These are phyloP conservation scores for Agaricus sinodeliciosus DNA, from an alignment of 768 basidiomycete genomes.

Conservation along the genomic window DNA sequence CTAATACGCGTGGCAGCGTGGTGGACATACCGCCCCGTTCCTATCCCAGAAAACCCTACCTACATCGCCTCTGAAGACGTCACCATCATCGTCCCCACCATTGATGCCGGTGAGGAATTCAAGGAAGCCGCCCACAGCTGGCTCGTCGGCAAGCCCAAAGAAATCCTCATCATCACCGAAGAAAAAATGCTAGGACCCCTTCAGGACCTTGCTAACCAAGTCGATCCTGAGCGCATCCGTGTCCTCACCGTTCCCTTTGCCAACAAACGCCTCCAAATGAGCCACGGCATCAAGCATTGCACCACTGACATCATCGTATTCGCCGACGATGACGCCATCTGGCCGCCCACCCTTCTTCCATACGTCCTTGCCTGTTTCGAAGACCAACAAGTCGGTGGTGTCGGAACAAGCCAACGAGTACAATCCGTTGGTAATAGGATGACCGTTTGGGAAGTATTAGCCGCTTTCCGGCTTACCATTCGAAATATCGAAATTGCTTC, in stretches of 20 bases:
- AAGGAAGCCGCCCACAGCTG: conserved; percentile 89
- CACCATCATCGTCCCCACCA: conserved; percentile 93
- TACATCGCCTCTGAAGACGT: conserved; percentile 90
- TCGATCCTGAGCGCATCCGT: conserved; percentile 78
- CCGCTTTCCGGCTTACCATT: conserved; percentile 87
- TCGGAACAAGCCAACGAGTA: conserved; percentile 87
- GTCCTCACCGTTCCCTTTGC: conserved; percentile 90
- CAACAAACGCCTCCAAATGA: conserved; percentile 93
- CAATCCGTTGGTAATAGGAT: conserved; percentile 69
- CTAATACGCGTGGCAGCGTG: conserved; percentile 78
- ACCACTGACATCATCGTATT: conserved; percentile 93
- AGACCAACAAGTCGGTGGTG: conserved; percentile 89
- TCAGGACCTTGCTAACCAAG: conserved; percentile 82
- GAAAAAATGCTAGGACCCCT: conserved; percentile 88
- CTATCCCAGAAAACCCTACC: conserved; percentile 84
- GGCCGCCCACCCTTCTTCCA: conserved; percentile 88
- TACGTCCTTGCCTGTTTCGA: conserved; percentile 89
- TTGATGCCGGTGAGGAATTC: conserved; percentile 94
- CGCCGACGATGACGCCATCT: conserved; percentile 93
- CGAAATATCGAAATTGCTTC: conserved; percentile 90
- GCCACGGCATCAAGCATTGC: conserved; percentile 85
- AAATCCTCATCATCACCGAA: conserved; percentile 64
- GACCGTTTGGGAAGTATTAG: conserved; percentile 95
- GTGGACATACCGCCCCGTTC: conserved; percentile 80
- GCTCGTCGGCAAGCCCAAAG: conserved; percentile 90